phyloP scores from a whole-genome alignment of 306 rosid species.

The Cicer cuneatum region DNA sequence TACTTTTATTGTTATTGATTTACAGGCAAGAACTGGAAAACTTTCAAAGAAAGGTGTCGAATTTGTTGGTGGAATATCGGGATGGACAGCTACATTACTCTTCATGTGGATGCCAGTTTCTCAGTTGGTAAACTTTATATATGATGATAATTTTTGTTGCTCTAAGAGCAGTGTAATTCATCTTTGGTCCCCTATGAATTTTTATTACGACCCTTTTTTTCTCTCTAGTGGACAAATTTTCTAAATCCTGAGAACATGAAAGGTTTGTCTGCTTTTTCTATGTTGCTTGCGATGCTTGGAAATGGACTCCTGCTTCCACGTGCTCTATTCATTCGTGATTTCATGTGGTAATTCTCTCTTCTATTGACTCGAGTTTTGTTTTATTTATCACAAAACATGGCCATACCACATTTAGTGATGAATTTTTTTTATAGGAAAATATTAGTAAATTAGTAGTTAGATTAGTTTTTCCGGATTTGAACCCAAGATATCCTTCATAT shows the following conservation, averaged over 20 bases:
- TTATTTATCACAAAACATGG: neutral
- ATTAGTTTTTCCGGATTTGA: too few species aligned
- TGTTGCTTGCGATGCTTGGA: slow-evolving; percentile 94
- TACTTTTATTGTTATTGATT: slow-evolving; percentile 43
- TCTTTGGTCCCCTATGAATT: slow-evolving; percentile 22
- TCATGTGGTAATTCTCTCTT: slow-evolving; percentile 80
- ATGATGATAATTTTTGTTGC: slow-evolving; percentile 21
- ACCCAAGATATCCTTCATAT: too few species aligned
- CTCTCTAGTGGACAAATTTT: slow-evolving; percentile 93
- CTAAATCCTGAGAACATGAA: slow-evolving; percentile 92
- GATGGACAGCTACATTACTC: slow-evolving; percentile 96
- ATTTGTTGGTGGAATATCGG: slow-evolving; percentile 91
- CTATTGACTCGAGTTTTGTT: slow-evolving; percentile 14
- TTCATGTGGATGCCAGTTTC: slow-evolving; percentile 99
- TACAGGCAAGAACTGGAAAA: slow-evolving; percentile 81
- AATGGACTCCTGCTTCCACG: slow-evolving; percentile 92
- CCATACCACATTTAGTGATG: neutral
- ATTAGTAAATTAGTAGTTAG: too few species aligned
- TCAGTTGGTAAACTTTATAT: slow-evolving; percentile 69
- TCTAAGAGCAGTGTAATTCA: slow-evolving; percentile 33
- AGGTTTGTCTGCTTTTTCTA: slow-evolving; percentile 91
- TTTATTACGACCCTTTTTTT: slow-evolving; percentile 41
- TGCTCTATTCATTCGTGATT: slow-evolving; percentile 79
- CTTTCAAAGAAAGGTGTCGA: slow-evolving; percentile 73
- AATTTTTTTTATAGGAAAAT: too few species aligned